Conservation (phyloP, 345 rosid genomes). For the Angophora floribunda region DNA sequence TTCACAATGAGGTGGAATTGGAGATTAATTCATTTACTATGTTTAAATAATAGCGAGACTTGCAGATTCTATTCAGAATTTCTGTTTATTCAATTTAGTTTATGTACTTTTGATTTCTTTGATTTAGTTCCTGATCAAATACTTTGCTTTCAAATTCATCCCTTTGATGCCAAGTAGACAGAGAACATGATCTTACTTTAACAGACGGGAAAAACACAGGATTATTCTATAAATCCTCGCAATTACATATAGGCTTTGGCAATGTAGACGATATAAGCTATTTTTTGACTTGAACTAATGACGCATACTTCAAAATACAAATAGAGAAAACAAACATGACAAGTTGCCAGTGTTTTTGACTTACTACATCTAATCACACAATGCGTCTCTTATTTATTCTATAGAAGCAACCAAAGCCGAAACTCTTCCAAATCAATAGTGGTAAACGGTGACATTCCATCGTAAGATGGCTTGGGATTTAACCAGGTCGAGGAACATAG, state of each 20-base stretch:
- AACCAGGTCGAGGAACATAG: not conserved
- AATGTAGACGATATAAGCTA: not conserved
- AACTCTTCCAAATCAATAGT: not conserved
- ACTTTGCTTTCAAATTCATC: not conserved
- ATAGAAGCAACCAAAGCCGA: not conserved
- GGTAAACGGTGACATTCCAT: not conserved
- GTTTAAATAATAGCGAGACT: not conserved
- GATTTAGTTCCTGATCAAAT: not conserved
- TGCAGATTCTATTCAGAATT: not conserved
- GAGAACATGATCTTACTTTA: not conserved
- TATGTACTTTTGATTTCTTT: not conserved
- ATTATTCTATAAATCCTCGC: not conserved
- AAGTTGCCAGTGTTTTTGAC: not conserved
- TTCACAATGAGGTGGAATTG: not conserved
- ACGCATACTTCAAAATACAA: not conserved
- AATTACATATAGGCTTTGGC: not conserved
- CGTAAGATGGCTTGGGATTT: not conserved
- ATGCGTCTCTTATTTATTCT: not conserved
- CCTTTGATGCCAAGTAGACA: not conserved
- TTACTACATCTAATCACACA: not conserved
- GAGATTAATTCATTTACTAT: not conserved
- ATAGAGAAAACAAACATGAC: not conserved
- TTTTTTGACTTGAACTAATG: not conserved
- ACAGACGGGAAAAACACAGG: not conserved
- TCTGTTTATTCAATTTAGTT: not conserved